Evolutionary conservation across 2,329 filamentous ascomycete genomes (phyloP).

Genomic region (Orbilia oligospora): DNA sequence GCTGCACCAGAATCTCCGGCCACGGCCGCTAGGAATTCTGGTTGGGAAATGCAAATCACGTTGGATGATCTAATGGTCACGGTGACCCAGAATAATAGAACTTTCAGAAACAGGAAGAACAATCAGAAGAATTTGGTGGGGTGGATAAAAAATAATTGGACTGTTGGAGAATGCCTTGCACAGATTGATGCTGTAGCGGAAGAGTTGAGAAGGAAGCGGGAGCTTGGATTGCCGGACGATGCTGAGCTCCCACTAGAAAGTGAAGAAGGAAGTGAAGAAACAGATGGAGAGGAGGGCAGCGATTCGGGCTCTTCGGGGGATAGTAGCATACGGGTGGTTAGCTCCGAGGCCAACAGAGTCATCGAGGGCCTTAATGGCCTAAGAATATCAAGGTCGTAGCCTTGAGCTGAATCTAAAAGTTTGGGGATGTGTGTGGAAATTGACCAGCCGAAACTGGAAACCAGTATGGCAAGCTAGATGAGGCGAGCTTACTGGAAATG

Average conservation of each 20-base stretch:
- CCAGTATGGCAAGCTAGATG: neutral
- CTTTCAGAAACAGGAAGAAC: conserved; percentile 49
- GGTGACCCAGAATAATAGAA: conserved; percentile 43
- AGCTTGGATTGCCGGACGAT: conserved; percentile 52
- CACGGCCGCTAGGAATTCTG: neutral
- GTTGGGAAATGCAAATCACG: conserved; percentile 38
- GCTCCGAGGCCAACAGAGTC: neutral
- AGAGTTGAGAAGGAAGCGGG: conserved; percentile 41
- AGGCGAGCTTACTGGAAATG: neutral
- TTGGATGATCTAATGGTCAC: conserved; percentile 53
- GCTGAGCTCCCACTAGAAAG: conserved; percentile 55
- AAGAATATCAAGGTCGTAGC: conserved; percentile 1
- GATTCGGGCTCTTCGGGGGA: conserved; percentile 34
- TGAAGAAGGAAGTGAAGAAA: conserved; percentile 38
- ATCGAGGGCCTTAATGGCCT: conserved; percentile 26
- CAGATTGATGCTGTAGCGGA: conserved; percentile 52
- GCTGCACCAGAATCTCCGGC: conserved; percentile 6
- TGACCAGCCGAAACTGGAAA: neutral
- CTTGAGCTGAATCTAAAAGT: neutral
- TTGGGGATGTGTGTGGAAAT: neutral
- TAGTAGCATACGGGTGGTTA: conserved; percentile 19
- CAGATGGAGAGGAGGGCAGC: conserved; percentile 33
- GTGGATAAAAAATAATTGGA: conserved; percentile 51
- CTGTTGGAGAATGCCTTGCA: conserved; percentile 47
- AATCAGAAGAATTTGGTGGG: conserved; percentile 57